Percentiles rank a stretch among this genome's conserved stretches.
phyloP scores from a whole-genome alignment of 495 filamentous ascomycete species.

The Podospora anserina region DNA sequence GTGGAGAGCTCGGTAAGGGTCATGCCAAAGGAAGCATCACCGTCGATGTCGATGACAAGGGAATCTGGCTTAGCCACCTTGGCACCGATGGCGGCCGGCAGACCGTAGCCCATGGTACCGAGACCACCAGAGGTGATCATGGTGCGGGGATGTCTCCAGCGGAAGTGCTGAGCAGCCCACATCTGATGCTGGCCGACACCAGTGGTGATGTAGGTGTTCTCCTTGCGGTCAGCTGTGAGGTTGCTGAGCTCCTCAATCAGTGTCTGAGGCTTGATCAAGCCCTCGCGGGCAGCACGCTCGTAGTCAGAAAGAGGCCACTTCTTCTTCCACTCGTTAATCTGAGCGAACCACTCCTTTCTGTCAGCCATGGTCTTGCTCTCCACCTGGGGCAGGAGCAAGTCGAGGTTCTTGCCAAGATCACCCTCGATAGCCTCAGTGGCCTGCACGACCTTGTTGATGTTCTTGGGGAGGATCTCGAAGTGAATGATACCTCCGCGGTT shows the following conservation, averaged over 20 bases:
- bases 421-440: conserved; percentile 78
- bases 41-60: conserved; percentile 90
- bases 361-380: conserved; percentile 53
- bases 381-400: conserved; percentile 65
- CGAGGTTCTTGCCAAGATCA: conserved; percentile 69
- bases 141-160: conserved; percentile 80
- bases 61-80: conserved; percentile 84
- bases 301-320: conserved; percentile 75
- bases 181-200: conserved; percentile 97
- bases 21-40: conserved; percentile 97
- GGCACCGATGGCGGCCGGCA: conserved; percentile 89
- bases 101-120: conserved; percentile 93
- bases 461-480: conserved; percentile 81
- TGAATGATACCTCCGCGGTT: conserved; percentile 74
- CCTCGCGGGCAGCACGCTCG: conserved; percentile 64
- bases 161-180: conserved; percentile 94
- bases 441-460: conserved; percentile 84
- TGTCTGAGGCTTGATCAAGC: conserved; percentile 82
- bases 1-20: conserved; percentile 90
- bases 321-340: conserved; percentile 86
- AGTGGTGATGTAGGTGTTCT: conserved; percentile 79
- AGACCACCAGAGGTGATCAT: conserved; percentile 90
- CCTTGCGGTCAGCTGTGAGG: conserved; percentile 67
- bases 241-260: conserved; percentile 79
- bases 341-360: conserved; percentile 78